These are phyloP conservation scores for Herpetomonas tarakana DNA, from an alignment of 208 protist genomes.

Conservation along the genomic window DNA sequence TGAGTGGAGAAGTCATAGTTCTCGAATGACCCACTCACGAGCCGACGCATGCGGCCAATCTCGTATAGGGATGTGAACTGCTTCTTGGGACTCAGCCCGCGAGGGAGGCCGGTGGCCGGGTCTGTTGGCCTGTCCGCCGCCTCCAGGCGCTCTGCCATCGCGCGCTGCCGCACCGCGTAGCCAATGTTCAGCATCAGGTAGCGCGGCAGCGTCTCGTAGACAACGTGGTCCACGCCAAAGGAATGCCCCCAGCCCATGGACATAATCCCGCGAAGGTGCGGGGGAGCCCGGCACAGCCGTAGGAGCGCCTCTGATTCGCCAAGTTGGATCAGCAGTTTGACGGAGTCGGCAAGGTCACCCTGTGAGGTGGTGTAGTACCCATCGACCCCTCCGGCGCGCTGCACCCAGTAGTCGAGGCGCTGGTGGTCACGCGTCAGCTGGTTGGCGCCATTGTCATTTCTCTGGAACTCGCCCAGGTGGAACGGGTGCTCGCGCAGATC, in stretches of 20 bases:
- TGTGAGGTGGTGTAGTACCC: not conserved
- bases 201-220: not conserved
- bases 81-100: constrained; percentile 1
- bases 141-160: not conserved
- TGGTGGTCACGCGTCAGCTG: not conserved
- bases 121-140: not conserved
- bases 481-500: constrained; percentile 1
- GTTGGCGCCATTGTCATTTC: not conserved
- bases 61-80: not conserved
- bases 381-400: not conserved
- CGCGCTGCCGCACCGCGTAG: not conserved
- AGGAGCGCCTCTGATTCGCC: not conserved
- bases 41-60: not conserved
- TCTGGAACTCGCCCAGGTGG: not conserved
- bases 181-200: not conserved
- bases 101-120: not conserved
- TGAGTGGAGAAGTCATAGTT: not conserved
- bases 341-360: constrained; percentile 2
- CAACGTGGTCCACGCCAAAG: not conserved
- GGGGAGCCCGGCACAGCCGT: not conserved
- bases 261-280: constrained; percentile 1
- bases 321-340: constrained; percentile 1
- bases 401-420: not conserved
- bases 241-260: constrained; percentile 3
- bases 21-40: not conserved